Base-by-base conservation (phyloP, 768 basidiomycete genomes). In the Kwoniella botswanensis region DNA sequence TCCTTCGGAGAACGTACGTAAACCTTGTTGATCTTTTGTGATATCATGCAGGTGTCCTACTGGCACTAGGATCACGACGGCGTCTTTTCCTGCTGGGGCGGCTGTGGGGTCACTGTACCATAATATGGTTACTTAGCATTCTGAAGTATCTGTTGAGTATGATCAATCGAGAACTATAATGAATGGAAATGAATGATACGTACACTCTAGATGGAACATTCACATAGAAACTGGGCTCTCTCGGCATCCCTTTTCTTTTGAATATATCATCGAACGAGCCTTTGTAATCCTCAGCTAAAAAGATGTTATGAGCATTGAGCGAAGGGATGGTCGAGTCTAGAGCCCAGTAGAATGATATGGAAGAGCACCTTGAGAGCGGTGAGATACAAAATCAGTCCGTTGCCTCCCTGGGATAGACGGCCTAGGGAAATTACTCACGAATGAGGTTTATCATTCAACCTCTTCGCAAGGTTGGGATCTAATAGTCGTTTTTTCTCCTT, bases 231-330 rank as follows among this genome's bases (percentile, higher is more conserved):
- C 82, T 83, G 4, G 85, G 84, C 58, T 86, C 85, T 42, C 80
- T 74, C 3, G 85, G 85, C 75, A 86, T 82, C 29, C 77, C 74
- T 63, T 84, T 80, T 11, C 81, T 73, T 44, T 84, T 81, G 80
- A 86, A 86, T 71, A 86, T 86, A 46, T 82, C 80, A 65, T 85
- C 85, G 76, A 86, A 86, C 5, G 83, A 85, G 58, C 80, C 84
- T 72, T 83, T 79, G 74, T 85, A 86, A 62, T 85, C 83, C 57
- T 85, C 84, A 1, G 85, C 85, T 7, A 62, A 54, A 75, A 86
- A 86, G 70, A 85, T 85, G 67, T 85, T 86, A 72, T 86, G 85
- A n/a, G 83, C 82, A 63, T 82, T 77, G 42, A 86, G 72, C 2
- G 76, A 73, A 2, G 78, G 76, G 24, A 83, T 76, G 42, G 69